Conservation (phyloP, 2,329 filamentous ascomycete genomes). For the Fusarium luffae region DNA sequence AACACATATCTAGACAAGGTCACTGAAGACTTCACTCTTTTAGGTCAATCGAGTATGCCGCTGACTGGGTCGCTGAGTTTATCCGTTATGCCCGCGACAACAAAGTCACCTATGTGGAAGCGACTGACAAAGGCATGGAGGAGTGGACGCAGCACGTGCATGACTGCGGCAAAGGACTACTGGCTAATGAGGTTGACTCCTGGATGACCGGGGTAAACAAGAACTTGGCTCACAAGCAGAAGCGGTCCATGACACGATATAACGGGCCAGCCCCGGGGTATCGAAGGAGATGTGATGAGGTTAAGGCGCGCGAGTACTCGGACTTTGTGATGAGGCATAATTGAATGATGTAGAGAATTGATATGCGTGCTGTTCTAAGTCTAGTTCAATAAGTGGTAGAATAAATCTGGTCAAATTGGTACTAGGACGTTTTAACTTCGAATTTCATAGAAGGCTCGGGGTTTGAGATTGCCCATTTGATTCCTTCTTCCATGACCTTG, state of each 20-base stretch:
- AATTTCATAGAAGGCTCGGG: conserved; percentile 48
- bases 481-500: conserved; percentile 55
- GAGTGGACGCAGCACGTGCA: conserved; percentile 62
- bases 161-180: conserved; percentile 56
- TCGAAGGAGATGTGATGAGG: conserved; percentile 51
- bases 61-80: conserved; percentile 52
- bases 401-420: neutral
- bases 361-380: fast-evolving
- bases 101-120: conserved; percentile 52
- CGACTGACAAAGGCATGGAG: conserved; percentile 53
- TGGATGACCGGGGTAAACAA: conserved; percentile 68
- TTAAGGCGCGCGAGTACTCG: conserved; percentile 44
- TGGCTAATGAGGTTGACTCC: conserved; percentile 55
- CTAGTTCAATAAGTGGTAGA: neutral
- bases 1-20: no score
- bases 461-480: conserved; percentile 54
- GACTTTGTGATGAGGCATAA: conserved; percentile 22
- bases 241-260: conserved; percentile 59
- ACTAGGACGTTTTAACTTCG: conserved; percentile 11
- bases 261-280: conserved; percentile 58
- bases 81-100: conserved; percentile 49
- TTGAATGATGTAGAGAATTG: neutral
- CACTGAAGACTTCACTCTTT: neutral
- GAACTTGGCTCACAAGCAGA: conserved; percentile 59
- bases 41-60: conserved; percentile 54